Evolutionary conservation across 2,329 filamentous ascomycete genomes (phyloP).

Genomic region (Biscogniauxia sp.): DNA sequence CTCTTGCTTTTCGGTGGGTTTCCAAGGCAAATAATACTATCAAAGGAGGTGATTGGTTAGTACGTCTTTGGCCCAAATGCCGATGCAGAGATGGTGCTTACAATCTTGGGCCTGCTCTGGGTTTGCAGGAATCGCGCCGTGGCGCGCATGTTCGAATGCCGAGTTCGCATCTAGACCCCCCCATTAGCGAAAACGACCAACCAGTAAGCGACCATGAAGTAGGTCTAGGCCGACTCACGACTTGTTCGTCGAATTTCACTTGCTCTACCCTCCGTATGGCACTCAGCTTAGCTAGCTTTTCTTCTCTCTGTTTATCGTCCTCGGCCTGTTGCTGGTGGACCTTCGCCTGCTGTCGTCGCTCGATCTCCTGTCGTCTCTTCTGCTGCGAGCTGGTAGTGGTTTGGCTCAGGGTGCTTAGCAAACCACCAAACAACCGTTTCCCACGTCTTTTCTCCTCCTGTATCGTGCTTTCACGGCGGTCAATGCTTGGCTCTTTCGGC

Average conservation of each 20-base stretch:
- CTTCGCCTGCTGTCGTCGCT: slow-evolving; percentile 76
- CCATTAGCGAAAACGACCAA: slow-evolving; percentile 23
- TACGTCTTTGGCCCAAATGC: background rate
- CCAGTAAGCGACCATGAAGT: background rate
- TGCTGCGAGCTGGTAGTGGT: slow-evolving; percentile 61
- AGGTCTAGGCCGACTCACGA: slow-evolving; percentile 52
- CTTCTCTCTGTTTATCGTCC: slow-evolving; percentile 64
- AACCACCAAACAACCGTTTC: slow-evolving; percentile 79
- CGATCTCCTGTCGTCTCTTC: slow-evolving; percentile 74
- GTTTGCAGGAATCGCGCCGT: slow-evolving; percentile 74
- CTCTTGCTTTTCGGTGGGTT: slow-evolving; percentile 67
- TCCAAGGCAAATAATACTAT: slow-evolving; percentile 86
- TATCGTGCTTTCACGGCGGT: slow-evolving; percentile 43
- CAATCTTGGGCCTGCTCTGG: slow-evolving; percentile 67
- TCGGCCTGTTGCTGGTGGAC: slow-evolving; percentile 70
- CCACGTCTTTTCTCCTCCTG: slow-evolving; percentile 79
- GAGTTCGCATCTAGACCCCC: slow-evolving; percentile 63
- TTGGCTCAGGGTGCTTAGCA: slow-evolving; percentile 77
- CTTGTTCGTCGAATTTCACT: slow-evolving; percentile 70
- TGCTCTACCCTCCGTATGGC: slow-evolving; percentile 66
- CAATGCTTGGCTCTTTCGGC: slow-evolving; percentile 18
- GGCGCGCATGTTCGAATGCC: slow-evolving; percentile 69
- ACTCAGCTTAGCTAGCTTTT: slow-evolving; percentile 62
- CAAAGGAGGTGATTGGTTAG: slow-evolving; percentile 7
- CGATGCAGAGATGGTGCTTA: slow-evolving; percentile 49